Evolutionary conservation across 768 basidiomycete species (phyloP).

Genomic region (Suillus plorans): DNA sequence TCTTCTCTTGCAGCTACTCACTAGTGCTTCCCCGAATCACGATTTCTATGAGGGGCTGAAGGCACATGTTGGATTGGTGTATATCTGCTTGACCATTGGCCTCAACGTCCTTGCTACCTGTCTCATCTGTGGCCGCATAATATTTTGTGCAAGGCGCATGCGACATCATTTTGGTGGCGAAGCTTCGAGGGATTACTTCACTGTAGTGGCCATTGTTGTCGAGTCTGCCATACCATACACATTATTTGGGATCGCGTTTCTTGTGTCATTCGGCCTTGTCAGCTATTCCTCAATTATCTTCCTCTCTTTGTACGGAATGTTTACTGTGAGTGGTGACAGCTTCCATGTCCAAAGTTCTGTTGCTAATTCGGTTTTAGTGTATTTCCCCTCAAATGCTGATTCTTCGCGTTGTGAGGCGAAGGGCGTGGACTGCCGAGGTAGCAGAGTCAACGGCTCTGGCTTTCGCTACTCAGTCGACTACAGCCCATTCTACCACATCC

Average conservation of each 20-base stretch:
- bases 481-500: not conserved
- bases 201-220: conserved; percentile 1
- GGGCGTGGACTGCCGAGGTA: conserved; percentile 7
- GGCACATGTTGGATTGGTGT: conserved; percentile 13
- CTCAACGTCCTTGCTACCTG: conserved; percentile 12
- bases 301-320: conserved; percentile 16
- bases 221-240: conserved; percentile 19
- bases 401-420: conserved; percentile 13
- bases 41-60: conserved; percentile 14
- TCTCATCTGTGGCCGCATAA: conserved; percentile 15
- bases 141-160: conserved; percentile 10
- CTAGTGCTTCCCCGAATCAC: conserved; percentile 4
- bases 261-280: conserved; percentile 10
- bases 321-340: conserved; percentile 6
- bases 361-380: conserved; percentile 9
- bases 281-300: conserved; percentile 14
- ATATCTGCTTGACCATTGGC: conserved; percentile 11
- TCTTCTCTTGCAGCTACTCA: not conserved
- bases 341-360: not conserved
- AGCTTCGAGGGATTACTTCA: conserved; percentile 10
- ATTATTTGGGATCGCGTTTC: conserved; percentile 13
- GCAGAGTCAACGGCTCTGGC: not conserved
- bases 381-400: conserved; percentile 18
- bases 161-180: conserved; percentile 2
- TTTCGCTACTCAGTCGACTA: not conserved